Percentiles rank a stretch among this genome's conserved stretches.
These are phyloP conservation scores for Metarhizium guizhouense DNA, from an alignment of 2,329 filamentous ascomycete genomes.

Conservation along the genomic window DNA sequence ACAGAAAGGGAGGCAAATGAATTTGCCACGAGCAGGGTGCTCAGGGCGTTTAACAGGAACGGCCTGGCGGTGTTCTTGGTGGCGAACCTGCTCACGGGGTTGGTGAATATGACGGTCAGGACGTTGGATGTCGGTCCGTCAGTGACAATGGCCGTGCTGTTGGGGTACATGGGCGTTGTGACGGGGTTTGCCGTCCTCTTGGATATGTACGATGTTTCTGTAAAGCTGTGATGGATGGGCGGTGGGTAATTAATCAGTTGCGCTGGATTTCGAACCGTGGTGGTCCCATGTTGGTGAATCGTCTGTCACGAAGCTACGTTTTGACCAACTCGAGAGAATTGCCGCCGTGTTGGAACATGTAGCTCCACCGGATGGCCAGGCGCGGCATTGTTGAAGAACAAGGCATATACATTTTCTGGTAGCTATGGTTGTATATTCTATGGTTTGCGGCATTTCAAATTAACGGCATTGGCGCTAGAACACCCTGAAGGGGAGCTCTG, in stretches of 20 bases:
- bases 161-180: constrained; percentile 60
- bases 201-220: constrained; percentile 56
- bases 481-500: no score
- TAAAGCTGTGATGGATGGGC: constrained; percentile 48
- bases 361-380: no score
- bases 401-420: no score
- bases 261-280: no score
- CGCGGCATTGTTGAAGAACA: no score
- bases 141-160: constrained; percentile 63
- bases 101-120: constrained; percentile 78
- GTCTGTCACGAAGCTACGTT: no score
- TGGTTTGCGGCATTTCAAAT: no score
- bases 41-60: constrained; percentile 81
- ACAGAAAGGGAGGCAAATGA: constrained; percentile 56
- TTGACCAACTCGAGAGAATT: no score
- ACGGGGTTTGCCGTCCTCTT: constrained; percentile 59
- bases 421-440: no score
- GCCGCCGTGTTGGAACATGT: no score
- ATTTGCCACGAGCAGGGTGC: constrained; percentile 68
- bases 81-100: constrained; percentile 81
- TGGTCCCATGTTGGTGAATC: no score
- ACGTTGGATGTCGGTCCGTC: constrained; percentile 64
- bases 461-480: no score
- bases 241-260: neutral
- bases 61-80: constrained; percentile 77